Conservation (phyloP, 2,329 filamentous ascomycete genomes). For the Cercospora janseana region DNA sequence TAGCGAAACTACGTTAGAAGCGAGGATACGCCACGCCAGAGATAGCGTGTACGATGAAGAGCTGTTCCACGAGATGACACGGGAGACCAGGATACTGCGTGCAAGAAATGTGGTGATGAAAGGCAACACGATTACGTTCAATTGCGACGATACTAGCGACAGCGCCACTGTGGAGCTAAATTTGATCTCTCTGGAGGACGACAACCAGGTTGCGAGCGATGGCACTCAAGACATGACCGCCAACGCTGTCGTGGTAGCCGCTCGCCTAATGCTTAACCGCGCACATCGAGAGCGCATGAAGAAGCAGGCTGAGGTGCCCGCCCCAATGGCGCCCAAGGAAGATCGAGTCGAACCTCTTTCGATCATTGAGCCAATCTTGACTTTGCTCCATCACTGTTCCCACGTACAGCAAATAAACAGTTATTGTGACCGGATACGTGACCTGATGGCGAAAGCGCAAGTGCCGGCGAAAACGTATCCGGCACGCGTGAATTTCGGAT, state of each 20-base stretch:
- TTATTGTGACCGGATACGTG: background rate
- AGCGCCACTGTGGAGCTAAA: slow-evolving; percentile 66
- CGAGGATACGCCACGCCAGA: slow-evolving; percentile 69
- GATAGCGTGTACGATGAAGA: slow-evolving; percentile 82
- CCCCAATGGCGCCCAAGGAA: slow-evolving; percentile 53
- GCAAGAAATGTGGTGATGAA: slow-evolving; percentile 68
- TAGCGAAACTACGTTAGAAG: slow-evolving; percentile 61
- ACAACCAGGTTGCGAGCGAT: slow-evolving; percentile 18
- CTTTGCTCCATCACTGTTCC: slow-evolving; percentile 1
- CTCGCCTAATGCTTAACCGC: slow-evolving; percentile 75
- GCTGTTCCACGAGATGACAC: slow-evolving; percentile 82
- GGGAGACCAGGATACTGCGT: slow-evolving; percentile 72
- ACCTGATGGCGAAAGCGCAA: background rate
- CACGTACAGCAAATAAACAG: slow-evolving; percentile 4
- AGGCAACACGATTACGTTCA: slow-evolving; percentile 43
- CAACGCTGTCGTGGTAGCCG: slow-evolving; percentile 62
- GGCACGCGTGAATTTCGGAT: background rate
- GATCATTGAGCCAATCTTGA: slow-evolving; percentile 7
- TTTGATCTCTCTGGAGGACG: slow-evolving; percentile 55
- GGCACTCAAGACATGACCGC: slow-evolving; percentile 51
- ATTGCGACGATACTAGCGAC: slow-evolving; percentile 29
- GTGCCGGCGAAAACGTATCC: background rate
- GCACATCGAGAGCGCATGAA: slow-evolving; percentile 74
- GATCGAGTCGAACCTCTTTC: slow-evolving; percentile 27
- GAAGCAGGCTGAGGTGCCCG: slow-evolving; percentile 64